These are phyloP conservation scores for Chionographis japonica DNA, from an alignment of 106 monocot genomes.

Conservation along the genomic window DNA sequence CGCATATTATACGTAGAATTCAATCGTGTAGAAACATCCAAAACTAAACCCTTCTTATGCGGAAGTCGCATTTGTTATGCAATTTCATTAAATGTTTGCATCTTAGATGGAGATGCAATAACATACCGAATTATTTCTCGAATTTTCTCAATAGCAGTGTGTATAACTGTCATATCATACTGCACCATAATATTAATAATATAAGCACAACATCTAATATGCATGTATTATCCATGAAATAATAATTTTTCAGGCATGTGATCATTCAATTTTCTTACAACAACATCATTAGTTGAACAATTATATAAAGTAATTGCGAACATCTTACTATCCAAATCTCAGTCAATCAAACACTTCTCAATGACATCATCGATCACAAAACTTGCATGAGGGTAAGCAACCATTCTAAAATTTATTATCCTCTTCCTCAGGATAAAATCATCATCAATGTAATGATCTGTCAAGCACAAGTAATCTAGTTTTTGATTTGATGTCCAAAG, in stretches of 20 bases:
- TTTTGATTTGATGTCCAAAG: constrained; percentile 16
- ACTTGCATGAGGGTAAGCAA: neutral
- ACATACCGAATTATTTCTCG: neutral
- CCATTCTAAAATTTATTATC: neutral
- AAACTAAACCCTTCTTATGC: neutral
- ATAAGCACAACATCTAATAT: constrained; percentile 23
- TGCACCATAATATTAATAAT: constrained; percentile 23
- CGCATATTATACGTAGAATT: constrained; percentile 10
- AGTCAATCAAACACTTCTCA: neutral
- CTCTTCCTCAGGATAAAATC: constrained; percentile 6
- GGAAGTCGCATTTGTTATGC: neutral
- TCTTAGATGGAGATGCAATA: neutral
- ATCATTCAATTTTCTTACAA: neutral
- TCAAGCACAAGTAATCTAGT: constrained; percentile 1
- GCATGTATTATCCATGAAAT: neutral
- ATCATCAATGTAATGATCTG: constrained; percentile 10
- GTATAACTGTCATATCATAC: constrained; percentile 7
- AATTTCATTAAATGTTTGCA: constrained; percentile 20
- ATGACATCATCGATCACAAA: neutral
- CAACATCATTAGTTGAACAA: neutral
- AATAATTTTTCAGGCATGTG: neutral
- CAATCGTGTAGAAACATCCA: constrained; percentile 9
- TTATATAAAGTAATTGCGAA: constrained; percentile 11
- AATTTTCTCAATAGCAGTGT: neutral
- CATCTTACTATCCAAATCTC: constrained; percentile 3